Evolutionary conservation across 176 grass and related monocot species (phyloP).

Genomic region (Ensete glaucum): DNA sequence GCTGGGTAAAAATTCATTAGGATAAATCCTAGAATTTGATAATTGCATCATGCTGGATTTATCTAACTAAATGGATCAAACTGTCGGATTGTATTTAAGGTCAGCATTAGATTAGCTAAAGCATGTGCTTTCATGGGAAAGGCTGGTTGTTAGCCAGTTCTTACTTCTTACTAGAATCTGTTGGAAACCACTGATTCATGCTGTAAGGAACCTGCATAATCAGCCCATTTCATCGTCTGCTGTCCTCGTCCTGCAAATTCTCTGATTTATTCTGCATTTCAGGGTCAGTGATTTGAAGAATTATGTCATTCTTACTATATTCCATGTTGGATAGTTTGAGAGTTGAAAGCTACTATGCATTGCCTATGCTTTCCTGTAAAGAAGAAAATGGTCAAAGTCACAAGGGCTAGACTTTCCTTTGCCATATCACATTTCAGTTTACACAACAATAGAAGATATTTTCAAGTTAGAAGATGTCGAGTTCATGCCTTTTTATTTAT

Average conservation of each 20-base stretch:
- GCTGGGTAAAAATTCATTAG: not conserved
- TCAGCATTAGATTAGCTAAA: not conserved
- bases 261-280: not conserved
- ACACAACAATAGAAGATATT: not conserved
- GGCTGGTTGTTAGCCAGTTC: not conserved
- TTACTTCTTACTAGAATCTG: not conserved
- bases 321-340: not conserved
- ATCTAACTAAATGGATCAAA: not conserved
- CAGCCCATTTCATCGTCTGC: not conserved
- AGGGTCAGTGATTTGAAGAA: not conserved
- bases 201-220: not conserved
- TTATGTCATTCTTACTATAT: not conserved
- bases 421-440: not conserved
- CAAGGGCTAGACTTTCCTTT: not conserved
- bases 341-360: not conserved
- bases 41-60: not conserved
- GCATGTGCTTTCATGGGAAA: not conserved
- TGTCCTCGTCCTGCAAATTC: not conserved
- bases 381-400: not conserved
- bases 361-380: not conserved
- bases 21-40: too few species aligned
- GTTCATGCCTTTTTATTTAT: constrained; percentile 8
- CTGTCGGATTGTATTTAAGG: not conserved
- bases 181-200: not conserved
- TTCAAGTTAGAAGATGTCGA: not conserved